Base-by-base conservation (phyloP, 805 yeast species). In the Yamadazyma takamatsuzukensis region DNA sequence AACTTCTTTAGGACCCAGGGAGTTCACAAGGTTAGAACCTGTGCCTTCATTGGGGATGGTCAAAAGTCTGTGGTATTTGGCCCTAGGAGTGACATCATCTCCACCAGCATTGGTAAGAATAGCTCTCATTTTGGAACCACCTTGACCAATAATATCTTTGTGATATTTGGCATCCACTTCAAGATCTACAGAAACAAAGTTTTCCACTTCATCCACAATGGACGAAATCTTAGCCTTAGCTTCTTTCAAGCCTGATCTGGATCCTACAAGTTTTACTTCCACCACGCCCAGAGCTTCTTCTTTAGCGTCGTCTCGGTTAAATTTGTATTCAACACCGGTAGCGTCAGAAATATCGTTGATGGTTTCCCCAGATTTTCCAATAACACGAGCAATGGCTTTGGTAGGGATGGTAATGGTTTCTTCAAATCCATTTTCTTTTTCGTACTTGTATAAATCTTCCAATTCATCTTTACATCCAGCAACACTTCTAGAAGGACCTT, bases 401-500 rank as follows among this genome's bases (percentile, higher is more conserved):
- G 70, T 55, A 23, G 96, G 94, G 32, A 93, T 80, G 29, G 63
- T 54, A 25, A 90, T 55, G n/a, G 65, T 61, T 43, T 76, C 69
- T 37, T 74, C 71, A 61, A 76, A 76, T 12, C 95, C 90, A 53
- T 88, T 86, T 47, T 85, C 95, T 50, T 74, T 80, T 59, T 89
- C 97, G 57, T 82, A 93, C 45, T 83, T 81, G 45, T 85, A 68
- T 41, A 94, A 71, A 36, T 88, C 96, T 46, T 74, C 71, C 51
- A 94, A 64, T 65, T 89, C 97, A 41, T 80, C 89, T 54, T 77
- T 78, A 21, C 94, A 94, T 54, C 80, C 79, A 21, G 76, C 70
- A 21, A 84, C 97, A 46, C 90, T 93, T 59, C 80, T 82, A 16
- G 97, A 84, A 30, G 97, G 95, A 34, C 97, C 97, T 50, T 80